These are phyloP conservation scores for Inonotus hispidus DNA, from an alignment of 1,284 basidiomycete species.

Conservation along the genomic window DNA sequence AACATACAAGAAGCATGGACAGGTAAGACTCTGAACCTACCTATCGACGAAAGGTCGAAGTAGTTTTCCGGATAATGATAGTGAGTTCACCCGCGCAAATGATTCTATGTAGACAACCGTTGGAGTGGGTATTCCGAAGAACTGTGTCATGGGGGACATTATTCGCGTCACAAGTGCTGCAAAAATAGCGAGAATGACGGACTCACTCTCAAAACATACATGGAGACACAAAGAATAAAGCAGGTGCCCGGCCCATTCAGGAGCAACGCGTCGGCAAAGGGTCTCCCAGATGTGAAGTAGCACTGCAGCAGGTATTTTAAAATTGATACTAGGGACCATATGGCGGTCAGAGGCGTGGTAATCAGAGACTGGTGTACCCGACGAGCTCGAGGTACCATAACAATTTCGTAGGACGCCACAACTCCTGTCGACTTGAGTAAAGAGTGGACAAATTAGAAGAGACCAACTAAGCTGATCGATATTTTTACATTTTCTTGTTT, in stretches of 20 bases:
- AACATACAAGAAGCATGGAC: slow-evolving; percentile 7
- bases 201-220: slow-evolving; percentile 74
- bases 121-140: slow-evolving; percentile 71
- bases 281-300: slow-evolving; percentile 35
- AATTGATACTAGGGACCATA: slow-evolving; percentile 54
- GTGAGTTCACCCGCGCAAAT: slow-evolving; percentile 79
- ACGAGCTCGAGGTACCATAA: slow-evolving; percentile 80
- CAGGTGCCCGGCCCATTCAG: slow-evolving; percentile 97
- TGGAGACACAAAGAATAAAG: slow-evolving; percentile 70
- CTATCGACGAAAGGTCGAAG: slow-evolving; percentile 79
- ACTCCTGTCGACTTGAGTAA: slow-evolving; percentile 6
- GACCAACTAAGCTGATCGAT: background rate
- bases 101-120: slow-evolving; percentile 89
- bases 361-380: slow-evolving; percentile 74
- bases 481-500: slow-evolving; percentile 6
- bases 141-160: slow-evolving; percentile 37
- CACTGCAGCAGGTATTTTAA: slow-evolving; percentile 51
- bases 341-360: slow-evolving; percentile 61
- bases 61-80: slow-evolving; percentile 85
- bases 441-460: slow-evolving; percentile 6
- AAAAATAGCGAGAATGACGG: background rate
- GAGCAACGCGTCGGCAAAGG: slow-evolving; percentile 75
- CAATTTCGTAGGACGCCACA: slow-evolving; percentile 40
- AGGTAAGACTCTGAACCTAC: slow-evolving; percentile 28
- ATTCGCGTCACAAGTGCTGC: background rate